A percentile compares a stretch with the other conserved stretches of the same genome.
phyloP scores from a whole-genome alignment of 352 stramenopile genomes.

The Globisporangium sylvaticum region DNA sequence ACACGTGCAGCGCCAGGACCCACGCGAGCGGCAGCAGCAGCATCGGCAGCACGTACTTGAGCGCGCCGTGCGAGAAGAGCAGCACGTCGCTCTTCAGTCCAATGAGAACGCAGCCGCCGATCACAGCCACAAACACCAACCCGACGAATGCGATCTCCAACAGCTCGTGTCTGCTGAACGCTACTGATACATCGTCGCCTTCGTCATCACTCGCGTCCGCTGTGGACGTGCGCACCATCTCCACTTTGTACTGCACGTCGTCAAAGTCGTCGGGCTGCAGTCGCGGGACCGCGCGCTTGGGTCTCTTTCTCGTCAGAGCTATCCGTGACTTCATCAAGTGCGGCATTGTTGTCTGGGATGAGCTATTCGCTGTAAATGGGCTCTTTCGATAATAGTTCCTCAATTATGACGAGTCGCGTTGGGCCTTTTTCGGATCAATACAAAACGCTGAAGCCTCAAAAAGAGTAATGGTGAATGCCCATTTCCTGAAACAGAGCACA shows the following conservation, averaged over 20 bases:
- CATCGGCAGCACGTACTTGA: constrained; percentile 44
- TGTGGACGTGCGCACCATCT: constrained; percentile 36
- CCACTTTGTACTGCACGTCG: constrained; percentile 57
- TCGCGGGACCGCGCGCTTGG: constrained; percentile 13
- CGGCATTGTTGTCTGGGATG: not conserved
- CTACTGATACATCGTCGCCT: not conserved
- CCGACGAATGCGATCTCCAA: constrained; percentile 31
- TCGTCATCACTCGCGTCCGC: constrained; percentile 12
- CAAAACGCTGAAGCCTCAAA: constrained; percentile 17
- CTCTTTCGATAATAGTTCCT: not conserved
- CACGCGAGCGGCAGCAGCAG: constrained; percentile 43
- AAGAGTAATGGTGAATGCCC: constrained; percentile 46
- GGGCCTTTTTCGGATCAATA: not conserved
- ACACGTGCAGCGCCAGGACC: constrained; percentile 41
- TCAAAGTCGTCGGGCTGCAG: constrained; percentile 64
- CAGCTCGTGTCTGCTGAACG: constrained; percentile 23
- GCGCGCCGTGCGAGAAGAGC: constrained; percentile 26
- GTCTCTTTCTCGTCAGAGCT: not conserved
- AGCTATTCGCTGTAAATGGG: not conserved
- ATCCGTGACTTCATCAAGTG: not conserved
- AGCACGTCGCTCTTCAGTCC: constrained; percentile 35
- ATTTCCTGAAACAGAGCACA: constrained; percentile 29
- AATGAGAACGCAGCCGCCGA: constrained; percentile 34
- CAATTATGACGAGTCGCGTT: not conserved
- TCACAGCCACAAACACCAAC: constrained; percentile 23